A percentile compares a stretch with the other conserved stretches of the same genome.
Conservation (phyloP, 2,329 filamentous ascomycete species). For the Blastomyces gilchristii region DNA sequence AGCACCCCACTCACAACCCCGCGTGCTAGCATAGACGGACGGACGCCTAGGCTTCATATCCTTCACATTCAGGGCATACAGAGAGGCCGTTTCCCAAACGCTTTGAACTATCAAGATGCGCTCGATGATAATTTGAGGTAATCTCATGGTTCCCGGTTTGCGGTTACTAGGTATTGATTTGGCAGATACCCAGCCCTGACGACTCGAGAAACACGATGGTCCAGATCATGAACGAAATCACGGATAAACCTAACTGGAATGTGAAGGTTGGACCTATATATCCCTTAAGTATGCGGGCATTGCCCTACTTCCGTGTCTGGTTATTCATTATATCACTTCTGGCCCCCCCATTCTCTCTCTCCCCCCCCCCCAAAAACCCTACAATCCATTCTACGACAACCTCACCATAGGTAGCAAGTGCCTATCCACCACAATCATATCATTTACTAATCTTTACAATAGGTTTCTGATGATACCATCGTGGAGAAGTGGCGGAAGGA, state of each 20-base stretch:
- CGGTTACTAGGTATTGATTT: background rate
- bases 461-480: slow-evolving; percentile 22
- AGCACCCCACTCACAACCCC: background rate
- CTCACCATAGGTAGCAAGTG: background rate
- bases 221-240: slow-evolving; percentile 26
- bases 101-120: slow-evolving; percentile 3
- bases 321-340: background rate
- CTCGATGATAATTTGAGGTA: slow-evolving; percentile 3
- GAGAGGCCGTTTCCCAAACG: slow-evolving; percentile 2
- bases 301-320: background rate
- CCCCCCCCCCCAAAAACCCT: background rate
- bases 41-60: background rate
- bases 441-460: background rate
- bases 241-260: slow-evolving; percentile 29
- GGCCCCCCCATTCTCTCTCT: background rate
- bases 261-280: slow-evolving; percentile 19
- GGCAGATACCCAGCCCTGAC: slow-evolving; percentile 6
- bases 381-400: background rate
- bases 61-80: slow-evolving; percentile 5
- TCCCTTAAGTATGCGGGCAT: background rate
- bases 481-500: slow-evolving; percentile 21
- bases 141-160: background rate
- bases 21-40: background rate
- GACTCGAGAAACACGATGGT: slow-evolving; percentile 25
- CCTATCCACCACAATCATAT: background rate